phyloP scores from a whole-genome alignment of 2,329 filamentous ascomycete species.

The Trichoderma lentiforme region DNA sequence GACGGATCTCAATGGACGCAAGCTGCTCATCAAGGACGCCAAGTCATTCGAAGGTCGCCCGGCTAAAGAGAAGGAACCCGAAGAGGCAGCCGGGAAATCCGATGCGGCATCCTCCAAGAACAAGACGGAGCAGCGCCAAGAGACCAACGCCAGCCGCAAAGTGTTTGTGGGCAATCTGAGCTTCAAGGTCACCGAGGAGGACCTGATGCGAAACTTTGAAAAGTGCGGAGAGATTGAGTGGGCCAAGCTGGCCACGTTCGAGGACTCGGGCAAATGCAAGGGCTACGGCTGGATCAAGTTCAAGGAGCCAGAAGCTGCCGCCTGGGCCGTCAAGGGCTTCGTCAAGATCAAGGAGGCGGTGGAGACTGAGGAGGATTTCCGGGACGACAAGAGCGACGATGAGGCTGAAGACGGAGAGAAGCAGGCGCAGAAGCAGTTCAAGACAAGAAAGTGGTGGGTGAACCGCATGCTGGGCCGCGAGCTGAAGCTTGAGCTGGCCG shows the following conservation, averaged over 20 bases:
- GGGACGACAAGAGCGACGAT: constrained; percentile 40
- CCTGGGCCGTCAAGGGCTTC: constrained; percentile 70
- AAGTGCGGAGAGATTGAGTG: constrained; percentile 81
- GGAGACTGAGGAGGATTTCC: constrained; percentile 60
- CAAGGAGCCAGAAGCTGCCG: constrained; percentile 70
- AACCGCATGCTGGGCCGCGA: constrained; percentile 77
- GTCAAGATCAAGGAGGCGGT: constrained; percentile 66
- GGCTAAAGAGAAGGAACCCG: constrained; percentile 52
- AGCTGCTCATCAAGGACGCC: constrained; percentile 88
- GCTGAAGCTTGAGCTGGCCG: constrained; percentile 87
- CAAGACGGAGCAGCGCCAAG: constrained; percentile 34
- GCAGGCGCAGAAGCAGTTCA: constrained; percentile 49
- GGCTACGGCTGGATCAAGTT: constrained; percentile 96
- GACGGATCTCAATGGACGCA: constrained; percentile 69
- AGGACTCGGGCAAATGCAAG: constrained; percentile 97
- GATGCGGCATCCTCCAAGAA: constrained; percentile 33
- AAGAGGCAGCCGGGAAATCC: constrained; percentile 26
- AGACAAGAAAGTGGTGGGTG: constrained; percentile 74
- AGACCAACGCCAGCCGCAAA: constrained; percentile 67
- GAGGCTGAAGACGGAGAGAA: constrained; percentile 43
- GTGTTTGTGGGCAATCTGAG: constrained; percentile 90
- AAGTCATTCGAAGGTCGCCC: constrained; percentile 90
- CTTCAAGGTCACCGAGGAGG: constrained; percentile 78
- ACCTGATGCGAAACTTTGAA: constrained; percentile 74
- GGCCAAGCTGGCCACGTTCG: constrained; percentile 89